Percentiles rank a stretch among this genome's conserved stretches.
These are phyloP conservation scores for Athelia sp. DNA, from an alignment of 1,284 basidiomycete species.

Conservation along the genomic window DNA sequence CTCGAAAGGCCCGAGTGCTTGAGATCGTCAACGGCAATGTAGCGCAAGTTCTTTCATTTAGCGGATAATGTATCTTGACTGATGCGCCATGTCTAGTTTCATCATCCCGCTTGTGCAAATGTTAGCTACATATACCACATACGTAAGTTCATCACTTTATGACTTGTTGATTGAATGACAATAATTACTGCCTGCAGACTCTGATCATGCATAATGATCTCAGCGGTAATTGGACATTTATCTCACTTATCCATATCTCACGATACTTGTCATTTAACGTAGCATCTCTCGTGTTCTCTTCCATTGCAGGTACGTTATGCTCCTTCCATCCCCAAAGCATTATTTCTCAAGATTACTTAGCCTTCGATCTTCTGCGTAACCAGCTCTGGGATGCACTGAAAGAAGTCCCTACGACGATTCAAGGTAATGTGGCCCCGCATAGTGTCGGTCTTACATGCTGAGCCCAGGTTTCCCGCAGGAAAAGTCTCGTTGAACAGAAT, in stretches of 20 bases:
- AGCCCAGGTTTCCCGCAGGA: background rate
- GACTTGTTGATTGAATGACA: too few species aligned
- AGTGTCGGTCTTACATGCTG: too few species aligned
- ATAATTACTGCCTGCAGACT: conserved; percentile 22
- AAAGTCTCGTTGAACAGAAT: conserved; percentile 18
- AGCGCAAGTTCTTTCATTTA: conserved; percentile 24
- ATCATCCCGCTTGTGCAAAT: conserved; percentile 55
- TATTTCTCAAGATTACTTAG: too few species aligned
- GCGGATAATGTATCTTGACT: background rate
- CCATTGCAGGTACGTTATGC: conserved; percentile 23
- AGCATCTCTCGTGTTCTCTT: conserved; percentile 15
- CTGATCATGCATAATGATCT: conserved; percentile 24
- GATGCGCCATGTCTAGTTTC: background rate
- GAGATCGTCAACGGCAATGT: conserved; percentile 30
- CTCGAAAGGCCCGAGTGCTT: conserved; percentile 37
- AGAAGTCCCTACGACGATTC: conserved; percentile 13
- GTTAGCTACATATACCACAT: conserved; percentile 61
- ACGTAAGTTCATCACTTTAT: conserved; percentile 19
- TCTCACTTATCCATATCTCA: too few species aligned
- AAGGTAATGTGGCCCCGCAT: conserved; percentile 15
- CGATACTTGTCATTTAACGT: too few species aligned
- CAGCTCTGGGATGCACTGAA: conserved; percentile 28
- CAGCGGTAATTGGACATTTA: conserved; percentile 8
- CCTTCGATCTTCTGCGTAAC: conserved; percentile 39
- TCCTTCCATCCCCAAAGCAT: too few species aligned